Evolutionary conservation across 768 basidiomycete genomes (phyloP).

Genomic region (Grammothele lineata): DNA sequence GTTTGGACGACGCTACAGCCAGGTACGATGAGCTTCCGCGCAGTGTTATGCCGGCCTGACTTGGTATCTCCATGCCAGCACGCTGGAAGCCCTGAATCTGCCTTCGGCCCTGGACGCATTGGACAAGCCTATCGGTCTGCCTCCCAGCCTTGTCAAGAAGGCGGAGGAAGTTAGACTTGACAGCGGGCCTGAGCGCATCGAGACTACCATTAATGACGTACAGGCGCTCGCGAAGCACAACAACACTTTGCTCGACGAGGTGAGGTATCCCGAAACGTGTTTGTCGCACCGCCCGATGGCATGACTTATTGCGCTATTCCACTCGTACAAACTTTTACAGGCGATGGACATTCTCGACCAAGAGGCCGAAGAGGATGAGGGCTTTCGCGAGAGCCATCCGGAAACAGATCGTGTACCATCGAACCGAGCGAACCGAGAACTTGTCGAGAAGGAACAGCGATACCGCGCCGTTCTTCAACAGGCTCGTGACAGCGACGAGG

Average conservation of each 20-base stretch:
- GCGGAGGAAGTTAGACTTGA: constrained; percentile 80
- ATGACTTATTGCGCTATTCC: neutral
- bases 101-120: constrained; percentile 86
- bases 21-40: constrained; percentile 41
- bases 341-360: constrained; percentile 87
- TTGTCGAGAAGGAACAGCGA: constrained; percentile 64
- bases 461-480: constrained; percentile 70
- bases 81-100: constrained; percentile 67
- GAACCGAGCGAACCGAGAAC: constrained; percentile 70
- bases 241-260: constrained; percentile 69
- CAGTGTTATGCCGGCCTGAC: neutral
- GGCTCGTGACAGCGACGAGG: constrained; percentile 71
- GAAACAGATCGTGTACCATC: constrained; percentile 57
- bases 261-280: constrained; percentile 32
- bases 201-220: constrained; percentile 69
- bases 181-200: constrained; percentile 70
- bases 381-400: constrained; percentile 46
- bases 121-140: constrained; percentile 82
- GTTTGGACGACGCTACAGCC: constrained; percentile 56
- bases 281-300: neutral
- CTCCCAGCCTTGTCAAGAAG: constrained; percentile 81
- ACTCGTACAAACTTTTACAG: constrained; percentile 48
- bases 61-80: constrained; percentile 34
- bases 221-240: constrained; percentile 61
- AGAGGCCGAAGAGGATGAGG: constrained; percentile 84